A percentile compares a stretch with the other conserved stretches of the same genome.
Conservation (phyloP, 2,329 filamentous ascomycete genomes). For the Sclerotinia sclerotiorum region DNA sequence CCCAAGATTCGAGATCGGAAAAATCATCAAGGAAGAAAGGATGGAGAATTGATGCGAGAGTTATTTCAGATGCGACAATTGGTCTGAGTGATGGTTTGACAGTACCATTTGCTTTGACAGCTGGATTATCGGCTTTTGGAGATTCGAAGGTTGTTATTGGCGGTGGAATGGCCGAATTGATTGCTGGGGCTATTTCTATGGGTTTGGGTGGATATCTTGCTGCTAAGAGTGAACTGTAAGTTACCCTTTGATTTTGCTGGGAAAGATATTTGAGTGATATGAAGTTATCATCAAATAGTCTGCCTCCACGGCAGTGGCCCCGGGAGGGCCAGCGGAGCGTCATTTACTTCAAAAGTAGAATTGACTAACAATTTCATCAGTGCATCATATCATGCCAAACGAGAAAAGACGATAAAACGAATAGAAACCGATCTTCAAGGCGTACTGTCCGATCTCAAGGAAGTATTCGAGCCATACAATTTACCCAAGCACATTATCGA, state of each 20-base stretch:
- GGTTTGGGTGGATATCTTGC: conserved; percentile 61
- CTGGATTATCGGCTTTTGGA: conserved; percentile 52
- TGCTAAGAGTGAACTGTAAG: conserved; percentile 48
- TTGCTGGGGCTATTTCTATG: conserved; percentile 63
- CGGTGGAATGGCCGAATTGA: conserved; percentile 60
- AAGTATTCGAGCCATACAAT: conserved; percentile 41
- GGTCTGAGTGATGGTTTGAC: conserved; percentile 63
- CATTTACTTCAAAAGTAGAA: not conserved
- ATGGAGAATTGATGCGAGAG: conserved; percentile 38
- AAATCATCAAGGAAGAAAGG: conserved; percentile 33
- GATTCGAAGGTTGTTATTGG: conserved; percentile 56
- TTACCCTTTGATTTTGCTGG: conserved; percentile 13
- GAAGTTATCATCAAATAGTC: not conserved
- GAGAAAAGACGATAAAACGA: conserved; percentile 35
- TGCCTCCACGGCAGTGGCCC: not conserved
- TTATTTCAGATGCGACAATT: conserved; percentile 57
- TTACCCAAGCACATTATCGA: conserved; percentile 37
- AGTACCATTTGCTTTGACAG: conserved; percentile 62
- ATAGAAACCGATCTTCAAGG: conserved; percentile 34
- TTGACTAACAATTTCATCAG: conserved; percentile 32
- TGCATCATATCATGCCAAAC: conserved; percentile 38
- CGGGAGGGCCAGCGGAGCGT: conserved; percentile 2
- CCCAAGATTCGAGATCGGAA: conserved; percentile 27
- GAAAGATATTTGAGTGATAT: not conserved
- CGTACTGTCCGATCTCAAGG: conserved; percentile 37